Percentiles rank a stretch among this genome's conserved stretches.
phyloP scores from a whole-genome alignment of 768 basidiomycete genomes.

The Clavulina sp. region DNA sequence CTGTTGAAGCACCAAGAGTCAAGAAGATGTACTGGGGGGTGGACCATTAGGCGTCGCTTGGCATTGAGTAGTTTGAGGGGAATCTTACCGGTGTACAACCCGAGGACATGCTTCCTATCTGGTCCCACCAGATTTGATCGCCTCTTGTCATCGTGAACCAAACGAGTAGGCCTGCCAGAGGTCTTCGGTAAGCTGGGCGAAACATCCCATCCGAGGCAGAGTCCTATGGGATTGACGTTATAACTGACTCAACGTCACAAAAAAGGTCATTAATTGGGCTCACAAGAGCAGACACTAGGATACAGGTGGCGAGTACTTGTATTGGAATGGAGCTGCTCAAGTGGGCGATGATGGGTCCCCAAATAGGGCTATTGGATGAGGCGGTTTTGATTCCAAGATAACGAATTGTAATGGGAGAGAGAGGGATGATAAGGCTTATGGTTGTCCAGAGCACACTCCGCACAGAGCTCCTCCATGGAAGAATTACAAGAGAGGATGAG shows the following conservation, averaged over 20 bases:
- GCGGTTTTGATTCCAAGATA: conserved; percentile 46
- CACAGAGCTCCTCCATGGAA: conserved; percentile 18
- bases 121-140: neutral
- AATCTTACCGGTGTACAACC: neutral
- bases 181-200: neutral
- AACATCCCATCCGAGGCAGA: no score
- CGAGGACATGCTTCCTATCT: neutral
- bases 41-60: neutral
- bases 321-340: conserved; percentile 37
- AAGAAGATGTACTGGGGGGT: conserved; percentile 20
- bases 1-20: neutral
- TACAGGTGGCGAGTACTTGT: conserved; percentile 27
- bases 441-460: conserved; percentile 22
- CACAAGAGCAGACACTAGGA: neutral
- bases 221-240: neutral
- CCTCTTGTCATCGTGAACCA: neutral
- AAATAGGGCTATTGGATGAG: conserved; percentile 31
- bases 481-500: conserved; percentile 19
- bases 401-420: conserved; percentile 46
- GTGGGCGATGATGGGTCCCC: conserved; percentile 47
- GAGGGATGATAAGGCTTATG: conserved; percentile 26
- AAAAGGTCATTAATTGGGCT: neutral
- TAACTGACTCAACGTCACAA: neutral
- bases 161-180: neutral
- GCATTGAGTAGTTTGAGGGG: no score